phyloP scores from a whole-genome alignment of 2,329 filamentous ascomycete genomes.

The Colletotrichum camelliae region DNA sequence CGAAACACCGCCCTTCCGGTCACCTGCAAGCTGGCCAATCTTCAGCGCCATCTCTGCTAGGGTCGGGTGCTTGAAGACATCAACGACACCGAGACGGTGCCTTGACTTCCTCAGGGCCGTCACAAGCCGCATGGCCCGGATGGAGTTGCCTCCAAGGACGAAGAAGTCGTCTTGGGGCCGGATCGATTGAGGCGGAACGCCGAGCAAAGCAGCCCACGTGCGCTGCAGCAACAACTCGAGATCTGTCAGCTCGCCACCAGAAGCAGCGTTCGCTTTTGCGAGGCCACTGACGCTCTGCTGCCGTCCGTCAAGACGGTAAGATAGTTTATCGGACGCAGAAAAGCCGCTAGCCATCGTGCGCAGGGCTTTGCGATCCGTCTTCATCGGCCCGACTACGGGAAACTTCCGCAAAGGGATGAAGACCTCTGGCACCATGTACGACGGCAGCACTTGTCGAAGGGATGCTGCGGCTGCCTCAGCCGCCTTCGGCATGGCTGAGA shows the following conservation, averaged over 20 bases:
- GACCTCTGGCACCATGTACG: background rate
- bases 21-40: background rate
- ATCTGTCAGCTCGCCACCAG: background rate
- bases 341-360: background rate
- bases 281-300: background rate
- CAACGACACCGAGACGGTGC: background rate
- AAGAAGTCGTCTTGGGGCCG: background rate
- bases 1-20: background rate
- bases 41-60: background rate
- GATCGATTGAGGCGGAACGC: background rate
- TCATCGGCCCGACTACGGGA: background rate
- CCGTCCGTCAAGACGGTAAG: background rate
- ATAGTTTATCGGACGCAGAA: background rate
- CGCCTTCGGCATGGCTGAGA: background rate
- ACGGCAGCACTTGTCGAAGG: background rate
- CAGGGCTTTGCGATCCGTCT: background rate
- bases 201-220: background rate
- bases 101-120: background rate
- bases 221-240: background rate
- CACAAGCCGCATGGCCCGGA: background rate
- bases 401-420: background rate
- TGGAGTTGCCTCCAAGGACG: background rate
- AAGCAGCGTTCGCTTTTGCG: rapidly evolving
- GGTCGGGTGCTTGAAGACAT: background rate
- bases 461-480: background rate